Base-by-base conservation (phyloP, 2,329 filamentous ascomycete species). In the Thielaviopsis punctulata region DNA sequence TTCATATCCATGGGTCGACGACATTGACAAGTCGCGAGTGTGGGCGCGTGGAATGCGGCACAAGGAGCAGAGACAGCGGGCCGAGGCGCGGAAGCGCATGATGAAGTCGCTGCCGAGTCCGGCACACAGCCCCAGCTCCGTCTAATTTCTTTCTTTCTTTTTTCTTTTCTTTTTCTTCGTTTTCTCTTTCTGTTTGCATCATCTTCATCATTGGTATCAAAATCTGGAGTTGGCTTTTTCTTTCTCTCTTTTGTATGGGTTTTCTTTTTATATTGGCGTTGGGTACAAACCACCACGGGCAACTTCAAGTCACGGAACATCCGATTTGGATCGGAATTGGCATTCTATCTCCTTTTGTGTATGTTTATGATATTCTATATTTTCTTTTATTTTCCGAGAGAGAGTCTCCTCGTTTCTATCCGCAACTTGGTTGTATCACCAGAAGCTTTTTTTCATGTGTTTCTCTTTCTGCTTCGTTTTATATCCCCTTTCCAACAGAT, bases 1-100 rank as follows among this genome's bases (percentile, higher is more conserved):
- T 36, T 60, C 64, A 33, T 73, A 73, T 57, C 49, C 59, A 4
- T 73, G 71, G 71, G 67, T 73, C 13, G 62, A 66, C 7, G 51
- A 60, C 2, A 64, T 68, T 46, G 57, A 67, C 48, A 69, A 69
- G 57, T 55, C 58, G 45, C 62, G 64, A 36, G 65, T 68, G 7
- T 61, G 62, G 51, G 61, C 66, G 52, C 64, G 68, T 59, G 64
- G 70, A 21, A 44, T 43, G 45, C 48, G 50, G 19, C 54, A 57
- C 33, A 45, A 53, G 36, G 12, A 27, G 12, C 56, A 57, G 43
- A 44, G 55, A 13, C 44, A 30, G 30, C 30, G 39, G 30, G 48
- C 45, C 13, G 39, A 48, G 25, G 22, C 25, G 15, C 52, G 45
- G 22, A 49, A 54, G 36, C 48, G 45, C 18, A 36, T 23, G 19